Percentiles rank a stretch among this genome's conserved stretches.
These are phyloP conservation scores for Cytospora paraplurivora DNA, from an alignment of 2,329 filamentous ascomycete genomes.

Conservation along the genomic window DNA sequence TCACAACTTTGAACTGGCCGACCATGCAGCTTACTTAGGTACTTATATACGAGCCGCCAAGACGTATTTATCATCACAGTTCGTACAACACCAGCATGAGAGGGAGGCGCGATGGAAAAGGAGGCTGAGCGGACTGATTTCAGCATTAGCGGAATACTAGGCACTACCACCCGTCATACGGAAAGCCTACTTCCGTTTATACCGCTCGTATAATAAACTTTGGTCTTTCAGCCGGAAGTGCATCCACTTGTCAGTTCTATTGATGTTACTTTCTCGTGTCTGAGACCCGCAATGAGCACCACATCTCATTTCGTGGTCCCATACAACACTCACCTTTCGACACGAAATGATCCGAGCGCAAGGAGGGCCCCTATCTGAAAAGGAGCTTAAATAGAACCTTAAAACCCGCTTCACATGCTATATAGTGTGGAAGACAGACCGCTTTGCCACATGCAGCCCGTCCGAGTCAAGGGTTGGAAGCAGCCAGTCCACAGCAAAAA, in stretches of 20 bases:
- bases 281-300: no score
- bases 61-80: not conserved
- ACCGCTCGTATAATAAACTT: no score
- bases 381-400: not conserved
- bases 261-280: no score
- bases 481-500: not conserved
- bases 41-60: not conserved
- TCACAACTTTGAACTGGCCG: not conserved
- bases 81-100: no score
- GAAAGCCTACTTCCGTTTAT: no score
- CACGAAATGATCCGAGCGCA: no score
- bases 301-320: no score
- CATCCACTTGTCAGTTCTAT: no score
- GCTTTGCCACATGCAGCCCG: no score
- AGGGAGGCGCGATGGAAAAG: not conserved
- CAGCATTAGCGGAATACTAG: not conserved
- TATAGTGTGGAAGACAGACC: not conserved
- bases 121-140: not conserved
- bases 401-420: not conserved
- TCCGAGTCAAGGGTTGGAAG: no score
- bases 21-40: not conserved
- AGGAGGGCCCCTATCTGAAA: not conserved
- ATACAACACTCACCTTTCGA: not conserved
- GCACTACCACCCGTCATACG: no score
- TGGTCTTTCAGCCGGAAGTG: no score